Evolutionary conservation across 2,329 filamentous ascomycete species (phyloP).

Genomic region (Phialophora chinensis): DNA sequence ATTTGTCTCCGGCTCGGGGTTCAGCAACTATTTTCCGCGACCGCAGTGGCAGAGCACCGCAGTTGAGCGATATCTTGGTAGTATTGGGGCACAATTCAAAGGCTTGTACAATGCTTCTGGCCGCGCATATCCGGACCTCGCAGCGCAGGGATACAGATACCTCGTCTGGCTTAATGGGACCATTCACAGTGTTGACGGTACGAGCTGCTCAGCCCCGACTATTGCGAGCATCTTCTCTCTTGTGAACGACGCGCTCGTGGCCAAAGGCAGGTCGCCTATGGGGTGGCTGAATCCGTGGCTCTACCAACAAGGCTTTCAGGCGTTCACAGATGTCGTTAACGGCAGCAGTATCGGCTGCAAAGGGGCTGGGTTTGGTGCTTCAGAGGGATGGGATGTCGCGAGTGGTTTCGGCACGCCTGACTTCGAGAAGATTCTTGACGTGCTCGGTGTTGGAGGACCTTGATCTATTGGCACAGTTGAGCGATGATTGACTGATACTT

Average conservation of each 20-base stretch:
- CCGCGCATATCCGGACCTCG: slow-evolving; percentile 63
- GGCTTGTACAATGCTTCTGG: slow-evolving; percentile 59
- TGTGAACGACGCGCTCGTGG: slow-evolving; percentile 66
- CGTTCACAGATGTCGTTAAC: slow-evolving; percentile 55
- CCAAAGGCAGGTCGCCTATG: slow-evolving; percentile 55
- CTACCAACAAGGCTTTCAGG: slow-evolving; percentile 56
- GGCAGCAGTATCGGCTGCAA: slow-evolving; percentile 46
- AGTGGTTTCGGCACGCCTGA: slow-evolving; percentile 48
- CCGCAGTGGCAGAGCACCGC: slow-evolving; percentile 56
- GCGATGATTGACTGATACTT: background rate
- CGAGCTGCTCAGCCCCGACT: slow-evolving; percentile 61
- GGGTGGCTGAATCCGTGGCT: slow-evolving; percentile 68
- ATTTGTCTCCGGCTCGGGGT: slow-evolving; percentile 57
- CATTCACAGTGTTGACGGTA: slow-evolving; percentile 47
- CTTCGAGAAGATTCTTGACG: slow-evolving; percentile 39
- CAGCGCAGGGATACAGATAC: slow-evolving; percentile 62
- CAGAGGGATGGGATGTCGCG: slow-evolving; percentile 50
- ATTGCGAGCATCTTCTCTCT: slow-evolving; percentile 65
- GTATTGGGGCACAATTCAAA: slow-evolving; percentile 49
- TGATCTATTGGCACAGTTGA: background rate
- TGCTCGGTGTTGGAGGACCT: slow-evolving; percentile 26
- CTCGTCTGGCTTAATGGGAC: slow-evolving; percentile 51
- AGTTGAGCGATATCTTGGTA: slow-evolving; percentile 54
- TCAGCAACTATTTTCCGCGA: slow-evolving; percentile 58
- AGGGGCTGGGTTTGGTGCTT: slow-evolving; percentile 45